Percentiles rank a stretch among this genome's conserved stretches.
phyloP scores from a whole-genome alignment of 768 basidiomycete genomes.

The Candolleomyces efflorescens region DNA sequence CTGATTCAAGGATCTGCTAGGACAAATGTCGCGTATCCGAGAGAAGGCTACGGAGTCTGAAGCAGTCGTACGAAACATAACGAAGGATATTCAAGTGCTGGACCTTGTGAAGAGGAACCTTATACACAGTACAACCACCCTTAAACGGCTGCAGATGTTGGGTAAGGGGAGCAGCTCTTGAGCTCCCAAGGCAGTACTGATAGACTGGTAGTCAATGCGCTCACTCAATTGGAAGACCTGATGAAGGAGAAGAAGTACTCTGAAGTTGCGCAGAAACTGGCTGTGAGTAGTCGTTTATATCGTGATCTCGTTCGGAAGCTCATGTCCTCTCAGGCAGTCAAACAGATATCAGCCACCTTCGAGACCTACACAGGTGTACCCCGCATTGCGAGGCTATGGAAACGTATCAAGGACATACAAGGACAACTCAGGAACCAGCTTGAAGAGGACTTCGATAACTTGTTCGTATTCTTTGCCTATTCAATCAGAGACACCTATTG shows the following conservation, averaged over 20 bases:
- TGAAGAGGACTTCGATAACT: constrained; percentile 87
- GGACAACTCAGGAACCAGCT: constrained; percentile 76
- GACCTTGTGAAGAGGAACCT: constrained; percentile 94
- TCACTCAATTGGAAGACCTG: constrained; percentile 76
- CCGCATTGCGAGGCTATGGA: constrained; percentile 73
- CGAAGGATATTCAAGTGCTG: constrained; percentile 92
- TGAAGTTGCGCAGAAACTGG: constrained; percentile 80
- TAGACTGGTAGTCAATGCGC: constrained; percentile 60
- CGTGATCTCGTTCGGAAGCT: constrained; percentile 1
- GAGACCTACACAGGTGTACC: constrained; percentile 75
- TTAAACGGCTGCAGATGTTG: constrained; percentile 92
- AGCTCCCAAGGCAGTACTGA: background rate
- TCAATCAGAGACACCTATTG: background rate
- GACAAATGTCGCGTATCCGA: constrained; percentile 93
- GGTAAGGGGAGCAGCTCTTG: constrained; percentile 44
- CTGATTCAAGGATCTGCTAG: constrained; percentile 71
- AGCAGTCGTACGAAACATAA: constrained; percentile 92
- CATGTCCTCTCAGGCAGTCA: constrained; percentile 61
- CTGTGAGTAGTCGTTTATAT: constrained; percentile 35
- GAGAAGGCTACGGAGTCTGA: constrained; percentile 98
- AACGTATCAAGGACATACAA: constrained; percentile 77
- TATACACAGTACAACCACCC: constrained; percentile 80
- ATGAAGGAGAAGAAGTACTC: constrained; percentile 75
- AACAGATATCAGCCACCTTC: constrained; percentile 78
- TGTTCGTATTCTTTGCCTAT: constrained; percentile 50